Base-by-base conservation (phyloP, 768 basidiomycete genomes). In the Xanthoconium purpureum region DNA sequence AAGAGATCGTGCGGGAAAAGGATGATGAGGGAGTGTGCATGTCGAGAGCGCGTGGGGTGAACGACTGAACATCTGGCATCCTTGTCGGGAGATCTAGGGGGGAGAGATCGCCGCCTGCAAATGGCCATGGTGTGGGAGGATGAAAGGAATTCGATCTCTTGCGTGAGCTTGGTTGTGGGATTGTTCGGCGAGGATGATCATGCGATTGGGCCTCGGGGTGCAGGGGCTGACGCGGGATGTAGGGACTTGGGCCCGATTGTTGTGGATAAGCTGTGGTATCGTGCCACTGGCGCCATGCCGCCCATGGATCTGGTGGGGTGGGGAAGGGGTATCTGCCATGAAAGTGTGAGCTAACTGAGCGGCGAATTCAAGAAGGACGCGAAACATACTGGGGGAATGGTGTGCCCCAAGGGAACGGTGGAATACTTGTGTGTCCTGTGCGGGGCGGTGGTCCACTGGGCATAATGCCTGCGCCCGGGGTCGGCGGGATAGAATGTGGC, bases 1-100 rank as follows among this genome's bases (percentile, higher is more conserved):
- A 54, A 18, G 65, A 54, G 29, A 40, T 50, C 6, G 65, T 55
- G 43, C 43, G 63, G 2, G 69, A 67, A 6, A 63, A 46, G 47
- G 63, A 62, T 0, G 69, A 71, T 12, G 69, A 59, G 3, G 71
- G 63, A 1, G 67, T 71, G 30, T 67, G 51, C 60, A 70, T 59
- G 7, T 60, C 58, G 10, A 59, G 57, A 18, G 57, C 51, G 17
- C 52, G 61, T 4, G 66, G 54, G 2, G 49, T 56, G 17, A 63
- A 63, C n/a, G 46, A 12, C 9, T 47, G 59, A n/a, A 57, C 49
- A 29, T 58, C 62, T 17, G 66, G 65, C 53, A 63, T 70, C 48
- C 52, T 53, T 0, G 57, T 37, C 2, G 59, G 56, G 24, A 63
- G 32, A 29, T 70, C 58, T 1, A 64, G 36, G 10, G 66, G 57